phyloP scores from a whole-genome alignment of 768 basidiomycete species.

The Suillus luteus region DNA sequence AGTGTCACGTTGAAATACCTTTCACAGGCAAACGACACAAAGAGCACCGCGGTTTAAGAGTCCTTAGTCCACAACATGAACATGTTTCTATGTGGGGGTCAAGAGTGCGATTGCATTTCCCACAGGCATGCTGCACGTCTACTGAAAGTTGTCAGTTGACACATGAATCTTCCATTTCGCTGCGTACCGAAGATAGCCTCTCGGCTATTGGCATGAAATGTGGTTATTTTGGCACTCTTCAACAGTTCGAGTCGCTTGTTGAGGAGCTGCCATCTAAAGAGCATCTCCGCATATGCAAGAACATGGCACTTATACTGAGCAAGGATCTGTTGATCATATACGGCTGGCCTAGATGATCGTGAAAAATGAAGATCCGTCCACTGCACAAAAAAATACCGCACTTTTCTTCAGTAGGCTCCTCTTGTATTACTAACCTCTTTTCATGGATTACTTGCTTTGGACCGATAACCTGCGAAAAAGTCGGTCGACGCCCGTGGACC shows the following conservation, averaged over 20 bases:
- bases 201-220: constrained; percentile 28
- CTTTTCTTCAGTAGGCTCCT: constrained; percentile 26
- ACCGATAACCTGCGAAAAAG: constrained; percentile 44
- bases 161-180: constrained; percentile 9
- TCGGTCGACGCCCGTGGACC: constrained; percentile 40
- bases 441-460: constrained; percentile 33
- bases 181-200: constrained; percentile 38
- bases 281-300: constrained; percentile 70
- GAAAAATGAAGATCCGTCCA: constrained; percentile 2
- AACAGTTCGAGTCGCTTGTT: constrained; percentile 74
- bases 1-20: constrained; percentile 43
- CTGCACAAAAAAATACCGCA: constrained; percentile 11
- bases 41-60: constrained; percentile 56
- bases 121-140: constrained; percentile 55
- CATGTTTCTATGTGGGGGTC: constrained; percentile 42
- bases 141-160: constrained; percentile 8
- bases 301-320: constrained; percentile 56
- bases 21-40: constrained; percentile 77
- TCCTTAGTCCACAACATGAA: constrained; percentile 43
- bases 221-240: constrained; percentile 53
- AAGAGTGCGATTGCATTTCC: constrained; percentile 40
- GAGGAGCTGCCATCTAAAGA: constrained; percentile 72
- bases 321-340: constrained; percentile 42
- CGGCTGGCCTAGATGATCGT: constrained; percentile 25
- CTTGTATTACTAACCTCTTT: constrained; percentile 41